Evolutionary conservation across 129 eudicot species (phyloP), one percentile per base, ranked within the genome.

Genomic region (Cynara cardunculus): DNA sequence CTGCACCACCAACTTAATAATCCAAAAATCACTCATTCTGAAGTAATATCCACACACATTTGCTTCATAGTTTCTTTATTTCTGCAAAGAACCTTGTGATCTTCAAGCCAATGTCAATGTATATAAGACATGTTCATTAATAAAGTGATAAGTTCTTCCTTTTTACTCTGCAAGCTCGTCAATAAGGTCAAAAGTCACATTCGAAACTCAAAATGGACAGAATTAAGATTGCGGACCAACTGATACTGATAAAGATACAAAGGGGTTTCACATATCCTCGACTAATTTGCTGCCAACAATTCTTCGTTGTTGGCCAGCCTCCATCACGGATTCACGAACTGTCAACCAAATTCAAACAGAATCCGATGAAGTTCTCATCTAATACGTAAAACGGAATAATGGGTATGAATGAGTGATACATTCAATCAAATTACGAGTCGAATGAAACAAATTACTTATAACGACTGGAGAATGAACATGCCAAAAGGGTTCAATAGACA

Each of bases 391-490:
- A 69, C 41, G 12, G 24, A 69, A 69, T 34, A 53, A 53, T 8
- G 30, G 72, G 30, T 22, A 18, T 31, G 25, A 11, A 70, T 32
- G 16, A 25, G 46, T 39, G 21, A 16, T 34, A 14, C 35, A 64
- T 41, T 68, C 46, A 30, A 69, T 69, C 75, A 46, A 41, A 46
- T 19, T 74, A 78, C 13, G 46, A 21, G 25, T 31, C 53, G 21
- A 74, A 74, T 13, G 32, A 25, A 53, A 68, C 66, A 67, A 41
- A 24, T 44, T 71, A 71, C 78, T 71, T 71, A 70, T 27, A 80
- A 32, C 83, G 18, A 71, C 9, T 46, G 46, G 75, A n/a, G 26
- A 78, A n/a, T 18, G 44, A 69, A 41, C 75, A 68, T 25, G 70
- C 19, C 24, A 80, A 79, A 22, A 80, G 77, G 56, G 72, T 76